These are phyloP conservation scores for Alnus glutinosa DNA, from an alignment of 306 rosid species.

Conservation along the genomic window DNA sequence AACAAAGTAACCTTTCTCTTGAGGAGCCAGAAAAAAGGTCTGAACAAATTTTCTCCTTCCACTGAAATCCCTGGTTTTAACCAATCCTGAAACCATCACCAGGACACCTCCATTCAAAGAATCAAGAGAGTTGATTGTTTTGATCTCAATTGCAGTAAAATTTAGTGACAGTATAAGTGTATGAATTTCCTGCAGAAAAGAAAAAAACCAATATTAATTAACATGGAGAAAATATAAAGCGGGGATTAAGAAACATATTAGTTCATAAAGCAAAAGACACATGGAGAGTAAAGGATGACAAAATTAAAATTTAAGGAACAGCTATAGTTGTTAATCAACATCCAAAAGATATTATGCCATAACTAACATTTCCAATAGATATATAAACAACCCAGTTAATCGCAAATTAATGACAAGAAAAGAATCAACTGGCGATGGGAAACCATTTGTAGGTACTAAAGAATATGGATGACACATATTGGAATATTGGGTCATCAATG, in stretches of 20 bases:
- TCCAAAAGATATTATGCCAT: neutral
- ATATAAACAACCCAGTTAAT: neutral
- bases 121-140: constrained; percentile 84
- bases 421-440: neutral
- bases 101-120: constrained; percentile 86
- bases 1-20: constrained; percentile 85
- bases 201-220: constrained; percentile 12
- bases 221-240: neutral
- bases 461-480: too few species aligned
- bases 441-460: neutral
- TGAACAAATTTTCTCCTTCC: constrained; percentile 77
- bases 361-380: neutral
- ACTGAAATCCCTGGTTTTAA: constrained; percentile 64
- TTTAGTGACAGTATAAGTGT: constrained; percentile 56
- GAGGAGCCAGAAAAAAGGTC: constrained; percentile 90
- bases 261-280: neutral
- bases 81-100: constrained; percentile 85
- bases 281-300: neutral
- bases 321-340: neutral
- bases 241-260: neutral
- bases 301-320: neutral
- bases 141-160: constrained; percentile 71
- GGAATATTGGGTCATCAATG: neutral
- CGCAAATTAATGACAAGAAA: neutral
- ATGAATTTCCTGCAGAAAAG: constrained; percentile 72